phyloP scores from a whole-genome alignment of 805 yeast species.

The Myxozyma mucilagina region DNA sequence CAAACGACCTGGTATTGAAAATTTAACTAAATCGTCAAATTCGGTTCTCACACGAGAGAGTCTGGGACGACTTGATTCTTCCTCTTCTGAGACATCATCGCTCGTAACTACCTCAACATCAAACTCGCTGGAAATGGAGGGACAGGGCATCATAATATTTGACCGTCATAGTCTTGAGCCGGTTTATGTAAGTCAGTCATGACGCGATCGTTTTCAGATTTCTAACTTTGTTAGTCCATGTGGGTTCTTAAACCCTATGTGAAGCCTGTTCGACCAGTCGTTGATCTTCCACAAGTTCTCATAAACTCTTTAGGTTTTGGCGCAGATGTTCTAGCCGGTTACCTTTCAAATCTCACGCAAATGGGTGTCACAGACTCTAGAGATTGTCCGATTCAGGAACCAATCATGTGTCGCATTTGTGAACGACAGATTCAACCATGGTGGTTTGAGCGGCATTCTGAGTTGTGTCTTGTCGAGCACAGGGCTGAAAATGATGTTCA shows the following conservation, averaged over 20 bases:
- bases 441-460: slow-evolving; percentile 93
- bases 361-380: slow-evolving; percentile 61
- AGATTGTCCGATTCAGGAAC: slow-evolving; percentile 26
- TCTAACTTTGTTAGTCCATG: slow-evolving; percentile 54
- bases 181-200: slow-evolving; percentile 49
- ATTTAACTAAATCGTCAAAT: neutral
- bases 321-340: slow-evolving; percentile 75
- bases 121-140: slow-evolving; percentile 63
- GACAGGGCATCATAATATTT: slow-evolving; percentile 86
- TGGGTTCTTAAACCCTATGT: slow-evolving; percentile 86
- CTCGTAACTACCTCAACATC: neutral
- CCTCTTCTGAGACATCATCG: neutral
- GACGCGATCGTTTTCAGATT: neutral
- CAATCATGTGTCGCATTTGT: slow-evolving; percentile 80
- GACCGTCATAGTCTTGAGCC: slow-evolving; percentile 59
- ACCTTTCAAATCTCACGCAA: slow-evolving; percentile 63
- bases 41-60: neutral
- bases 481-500: slow-evolving; percentile 76
- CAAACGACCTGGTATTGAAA: neutral
- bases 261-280: slow-evolving; percentile 58
- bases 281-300: slow-evolving; percentile 68
- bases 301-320: slow-evolving; percentile 87
- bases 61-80: neutral
- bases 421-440: slow-evolving; percentile 89
- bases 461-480: slow-evolving; percentile 83